phyloP scores from a whole-genome alignment of 805 yeast species.

The Starmera amethionina region DNA sequence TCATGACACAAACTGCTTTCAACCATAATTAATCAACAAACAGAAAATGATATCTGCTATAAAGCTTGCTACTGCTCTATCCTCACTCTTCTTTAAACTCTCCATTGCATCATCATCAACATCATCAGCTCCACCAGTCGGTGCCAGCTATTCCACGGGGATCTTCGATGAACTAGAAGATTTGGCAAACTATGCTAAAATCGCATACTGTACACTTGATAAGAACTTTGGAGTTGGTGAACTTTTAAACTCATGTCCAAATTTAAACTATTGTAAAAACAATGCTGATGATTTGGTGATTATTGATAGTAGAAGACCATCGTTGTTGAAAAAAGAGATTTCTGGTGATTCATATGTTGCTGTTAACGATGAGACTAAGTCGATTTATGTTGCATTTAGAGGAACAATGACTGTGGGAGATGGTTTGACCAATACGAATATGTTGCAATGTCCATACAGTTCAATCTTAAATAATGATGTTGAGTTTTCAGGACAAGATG shows the following conservation, averaged over 20 bases:
- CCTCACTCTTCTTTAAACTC: too few species aligned
- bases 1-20: background rate
- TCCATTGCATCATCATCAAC: too few species aligned
- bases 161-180: constrained; percentile 7
- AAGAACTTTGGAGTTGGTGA: constrained; percentile 3
- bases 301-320: constrained; percentile 7
- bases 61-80: too few species aligned
- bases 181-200: constrained; percentile 10
- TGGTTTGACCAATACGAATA: constrained; percentile 49
- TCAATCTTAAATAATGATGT: constrained; percentile 29
- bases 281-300: constrained; percentile 2
- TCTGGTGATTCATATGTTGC: constrained; percentile 48
- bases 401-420: constrained; percentile 57
- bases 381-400: constrained; percentile 44
- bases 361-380: constrained; percentile 32
- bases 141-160: background rate
- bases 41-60: background rate
- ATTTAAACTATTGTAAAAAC: constrained; percentile 6
- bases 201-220: constrained; percentile 12
- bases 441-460: constrained; percentile 33
- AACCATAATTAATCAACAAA: background rate
- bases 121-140: too few species aligned
- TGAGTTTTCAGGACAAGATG: background rate
- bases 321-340: constrained; percentile 23
- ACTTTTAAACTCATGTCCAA: constrained; percentile 8